Conservation (phyloP, 1,284 basidiomycete genomes). For the Cutaneotrichosporon cyanovorans region DNA sequence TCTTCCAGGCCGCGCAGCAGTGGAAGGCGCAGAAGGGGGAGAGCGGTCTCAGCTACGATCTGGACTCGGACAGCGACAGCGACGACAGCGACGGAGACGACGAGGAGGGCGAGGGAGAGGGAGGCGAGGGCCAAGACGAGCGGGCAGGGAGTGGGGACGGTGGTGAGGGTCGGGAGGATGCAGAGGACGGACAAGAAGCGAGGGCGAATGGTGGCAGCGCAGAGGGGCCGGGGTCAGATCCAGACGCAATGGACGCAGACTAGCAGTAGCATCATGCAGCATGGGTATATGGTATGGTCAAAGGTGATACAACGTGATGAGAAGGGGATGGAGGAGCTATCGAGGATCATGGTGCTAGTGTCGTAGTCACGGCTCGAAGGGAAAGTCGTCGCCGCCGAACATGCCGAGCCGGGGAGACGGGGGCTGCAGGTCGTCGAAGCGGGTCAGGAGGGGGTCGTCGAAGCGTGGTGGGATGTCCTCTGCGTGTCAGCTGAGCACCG, state of each 20-base stretch:
- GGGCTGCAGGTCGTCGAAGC: neutral
- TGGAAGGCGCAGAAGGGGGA: slow-evolving; percentile 53
- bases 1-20: slow-evolving; percentile 84
- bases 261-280: slow-evolving; percentile 1
- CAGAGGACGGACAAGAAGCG: slow-evolving; percentile 11
- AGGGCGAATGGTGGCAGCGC: slow-evolving; percentile 4
- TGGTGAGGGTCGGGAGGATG: slow-evolving; percentile 13
- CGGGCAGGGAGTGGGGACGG: slow-evolving; percentile 1
- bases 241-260: slow-evolving; percentile 16
- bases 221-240: too few relatives aligned
- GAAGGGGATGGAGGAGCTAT: too few relatives aligned
- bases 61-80: slow-evolving; percentile 34
- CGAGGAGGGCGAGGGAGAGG: slow-evolving; percentile 6
- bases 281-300: too few relatives aligned
- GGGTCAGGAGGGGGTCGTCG: neutral
- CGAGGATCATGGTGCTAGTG: too few relatives aligned
- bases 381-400: slow-evolving; percentile 5
- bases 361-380: neutral
- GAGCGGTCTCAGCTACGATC: slow-evolving; percentile 36
- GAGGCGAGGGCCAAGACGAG: slow-evolving; percentile 14
- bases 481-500: too few relatives aligned
- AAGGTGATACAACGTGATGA: too few relatives aligned
- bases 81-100: slow-evolving; percentile 23
- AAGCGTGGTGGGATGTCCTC: too few relatives aligned
- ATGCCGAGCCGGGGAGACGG: slow-evolving; percentile 2